These are phyloP conservation scores for Bruguiera sexangula DNA, from an alignment of 345 rosid genomes.

Conservation along the genomic window DNA sequence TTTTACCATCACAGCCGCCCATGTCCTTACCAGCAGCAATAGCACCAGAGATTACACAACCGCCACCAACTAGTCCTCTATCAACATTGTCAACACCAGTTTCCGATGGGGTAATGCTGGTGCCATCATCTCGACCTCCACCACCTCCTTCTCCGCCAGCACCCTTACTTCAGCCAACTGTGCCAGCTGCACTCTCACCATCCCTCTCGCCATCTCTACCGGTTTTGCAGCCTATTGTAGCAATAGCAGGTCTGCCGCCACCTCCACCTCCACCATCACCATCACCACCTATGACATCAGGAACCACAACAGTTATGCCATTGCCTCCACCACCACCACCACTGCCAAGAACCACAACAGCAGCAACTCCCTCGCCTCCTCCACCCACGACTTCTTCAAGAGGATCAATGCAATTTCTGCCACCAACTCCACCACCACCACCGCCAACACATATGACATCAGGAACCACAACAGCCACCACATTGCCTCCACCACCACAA, in stretches of 20 bases:
- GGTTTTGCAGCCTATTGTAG: constrained; percentile 10
- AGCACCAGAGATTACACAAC: background rate
- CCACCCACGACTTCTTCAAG: constrained; percentile 21
- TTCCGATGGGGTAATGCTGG: background rate
- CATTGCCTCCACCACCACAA: constrained; percentile 30
- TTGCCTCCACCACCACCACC: constrained; percentile 29
- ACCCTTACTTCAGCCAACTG: constrained; percentile 2
- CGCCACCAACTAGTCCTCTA: constrained; percentile 5
- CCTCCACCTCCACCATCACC: constrained; percentile 15
- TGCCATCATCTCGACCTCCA: constrained; percentile 25
- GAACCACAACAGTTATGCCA: constrained; percentile 10
- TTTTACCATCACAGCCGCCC: constrained; percentile 5
- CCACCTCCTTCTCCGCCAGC: constrained; percentile 29
- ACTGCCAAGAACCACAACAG: background rate
- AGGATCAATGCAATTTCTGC: constrained; percentile 7
- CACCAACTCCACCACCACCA: constrained; percentile 21
- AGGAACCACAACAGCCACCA: constrained; percentile 8
- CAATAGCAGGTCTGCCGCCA: constrained; percentile 5
- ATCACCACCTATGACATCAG: constrained; percentile 13
- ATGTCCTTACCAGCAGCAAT: constrained; percentile 2
- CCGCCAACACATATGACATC: constrained; percentile 2
- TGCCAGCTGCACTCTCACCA: constrained; percentile 15
- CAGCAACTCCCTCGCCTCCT: constrained; percentile 6
- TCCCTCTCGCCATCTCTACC: background rate
- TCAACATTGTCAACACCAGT: background rate